These are phyloP conservation scores for Candida nanaspora DNA, from an alignment of 805 yeast genomes.

Conservation along the genomic window DNA sequence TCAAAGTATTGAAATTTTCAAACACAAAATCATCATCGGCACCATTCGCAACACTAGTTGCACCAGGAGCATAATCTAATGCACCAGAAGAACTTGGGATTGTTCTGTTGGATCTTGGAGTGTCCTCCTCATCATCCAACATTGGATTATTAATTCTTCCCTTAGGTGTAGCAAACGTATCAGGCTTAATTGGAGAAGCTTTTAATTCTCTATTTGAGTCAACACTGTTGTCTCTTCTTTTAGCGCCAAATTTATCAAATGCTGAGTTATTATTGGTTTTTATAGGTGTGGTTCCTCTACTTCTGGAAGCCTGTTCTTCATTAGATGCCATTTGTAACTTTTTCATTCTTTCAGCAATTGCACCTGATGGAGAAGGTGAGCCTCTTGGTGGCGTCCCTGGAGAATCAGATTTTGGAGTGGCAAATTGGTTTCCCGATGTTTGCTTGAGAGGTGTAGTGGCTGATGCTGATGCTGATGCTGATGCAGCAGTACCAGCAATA, in stretches of 20 bases:
- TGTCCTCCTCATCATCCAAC: constrained; percentile 2
- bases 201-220: background rate
- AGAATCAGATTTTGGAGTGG: constrained; percentile 6
- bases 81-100: constrained; percentile 18
- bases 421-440: background rate
- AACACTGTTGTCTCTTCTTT: constrained; percentile 11
- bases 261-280: constrained; percentile 8
- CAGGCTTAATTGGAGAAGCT: background rate
- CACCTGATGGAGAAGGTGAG: constrained; percentile 12
- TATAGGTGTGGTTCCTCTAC: constrained; percentile 13
- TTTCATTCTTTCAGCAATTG: constrained; percentile 18
- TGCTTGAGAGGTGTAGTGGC: background rate
- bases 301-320: constrained; percentile 6
- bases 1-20: constrained; percentile 70
- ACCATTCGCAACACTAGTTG: background rate
- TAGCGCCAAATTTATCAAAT: constrained; percentile 25
- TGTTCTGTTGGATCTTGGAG: background rate
- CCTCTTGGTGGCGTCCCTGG: constrained; percentile 10
- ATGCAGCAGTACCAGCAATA: constrained; percentile 1
- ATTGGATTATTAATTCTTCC: constrained; percentile 5
- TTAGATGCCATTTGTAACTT: constrained; percentile 16
- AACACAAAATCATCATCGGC: constrained; percentile 41
- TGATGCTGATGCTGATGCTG: background rate
- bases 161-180: constrained; percentile 2
- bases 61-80: constrained; percentile 3